Base-by-base conservation (phyloP, 1,139 yeast genomes). In the Nakaseomyces delphensis region DNA sequence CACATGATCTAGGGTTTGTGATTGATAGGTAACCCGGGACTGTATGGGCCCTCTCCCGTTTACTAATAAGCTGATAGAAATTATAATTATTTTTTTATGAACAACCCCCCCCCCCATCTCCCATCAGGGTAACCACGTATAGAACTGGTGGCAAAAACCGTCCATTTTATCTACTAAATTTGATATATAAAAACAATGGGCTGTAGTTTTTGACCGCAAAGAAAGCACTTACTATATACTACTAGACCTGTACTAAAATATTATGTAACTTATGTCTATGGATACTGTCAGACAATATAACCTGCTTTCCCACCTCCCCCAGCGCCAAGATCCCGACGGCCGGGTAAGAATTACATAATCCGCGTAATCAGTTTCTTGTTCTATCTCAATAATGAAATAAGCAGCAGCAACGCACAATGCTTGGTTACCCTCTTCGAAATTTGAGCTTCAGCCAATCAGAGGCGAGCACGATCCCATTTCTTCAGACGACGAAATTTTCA, bases 401-500 rank as follows among this genome's bases (percentile, higher is more conserved):
- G n/a, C n/a, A n/a, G n/a, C n/a, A n/a, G n/a, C n/a, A n/a, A n/a
- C n/a, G n/a, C n/a, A n/a, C n/a, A n/a, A n/a, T n/a, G n/a, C n/a
- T n/a, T 6, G 18, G 37, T 33, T 33, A 33, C 37, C 37, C 37
- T 33, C 27, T 21, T 10, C 24, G 4, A 14, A 13, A 27, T 25
- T 9, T 6, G 15, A 2, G 9, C 6, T 3, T 16, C 19, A 35
- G 31, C 48, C 49, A 47, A 47, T 47, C 37, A 47, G 25, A 38
- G 4, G 15, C 36, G 36, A n/a, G 39, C 9, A 25, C 36, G 14
- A 11, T 13, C 39, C 18, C 36, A 18, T n/a, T 21, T 13, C 37
- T 16, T n/a, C 10, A 16, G 27, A n/a, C 27, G 37, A 20, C 25
- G 27, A 21, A 18, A 18, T n/a, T 11, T 13, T 9, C 21, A 16